Evolutionary conservation across 768 basidiomycete species (phyloP).

Genomic region (Mrakia frigida): DNA sequence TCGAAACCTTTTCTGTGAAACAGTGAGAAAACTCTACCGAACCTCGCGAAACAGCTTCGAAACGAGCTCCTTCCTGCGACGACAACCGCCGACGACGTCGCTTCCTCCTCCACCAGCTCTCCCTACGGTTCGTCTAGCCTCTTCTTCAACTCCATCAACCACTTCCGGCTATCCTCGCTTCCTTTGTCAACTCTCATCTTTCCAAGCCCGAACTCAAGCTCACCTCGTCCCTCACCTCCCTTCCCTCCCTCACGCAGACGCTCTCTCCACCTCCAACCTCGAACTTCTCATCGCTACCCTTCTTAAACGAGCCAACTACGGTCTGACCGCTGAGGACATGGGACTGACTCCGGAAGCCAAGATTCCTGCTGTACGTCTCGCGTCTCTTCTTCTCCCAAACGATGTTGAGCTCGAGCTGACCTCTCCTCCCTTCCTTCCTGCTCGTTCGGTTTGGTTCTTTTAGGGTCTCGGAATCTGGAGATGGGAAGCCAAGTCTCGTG

Average conservation of each 20-base stretch:
- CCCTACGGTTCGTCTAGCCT: conserved; percentile 2
- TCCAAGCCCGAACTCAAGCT: neutral
- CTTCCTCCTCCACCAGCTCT: conserved; percentile 38
- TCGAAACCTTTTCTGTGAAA: neutral
- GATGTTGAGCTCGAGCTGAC: neutral
- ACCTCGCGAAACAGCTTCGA: conserved; percentile 65
- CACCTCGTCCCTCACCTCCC: neutral
- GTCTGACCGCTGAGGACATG: conserved; percentile 51
- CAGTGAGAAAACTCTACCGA: conserved; percentile 66
- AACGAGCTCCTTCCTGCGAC: conserved; percentile 60
- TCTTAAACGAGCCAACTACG: conserved; percentile 72
- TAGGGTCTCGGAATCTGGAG: conserved; percentile 66
- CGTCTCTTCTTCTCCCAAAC: neutral
- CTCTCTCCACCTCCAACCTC: conserved; percentile 19
- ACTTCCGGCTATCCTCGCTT: too few species aligned
- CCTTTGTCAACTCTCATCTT: neutral
- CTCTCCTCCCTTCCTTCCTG: neutral
- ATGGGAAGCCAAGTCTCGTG: conserved; percentile 70
- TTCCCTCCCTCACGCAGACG: neutral
- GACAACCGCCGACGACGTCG: conserved; percentile 38
- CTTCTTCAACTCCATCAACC: neutral
- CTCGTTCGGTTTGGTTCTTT: too few species aligned
- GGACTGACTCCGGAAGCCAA: neutral
- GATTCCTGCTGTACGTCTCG: conserved; percentile 18
- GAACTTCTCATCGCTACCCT: conserved; percentile 59